Conservation (phyloP, 306 rosid species). For the Vigna hirtella region DNA sequence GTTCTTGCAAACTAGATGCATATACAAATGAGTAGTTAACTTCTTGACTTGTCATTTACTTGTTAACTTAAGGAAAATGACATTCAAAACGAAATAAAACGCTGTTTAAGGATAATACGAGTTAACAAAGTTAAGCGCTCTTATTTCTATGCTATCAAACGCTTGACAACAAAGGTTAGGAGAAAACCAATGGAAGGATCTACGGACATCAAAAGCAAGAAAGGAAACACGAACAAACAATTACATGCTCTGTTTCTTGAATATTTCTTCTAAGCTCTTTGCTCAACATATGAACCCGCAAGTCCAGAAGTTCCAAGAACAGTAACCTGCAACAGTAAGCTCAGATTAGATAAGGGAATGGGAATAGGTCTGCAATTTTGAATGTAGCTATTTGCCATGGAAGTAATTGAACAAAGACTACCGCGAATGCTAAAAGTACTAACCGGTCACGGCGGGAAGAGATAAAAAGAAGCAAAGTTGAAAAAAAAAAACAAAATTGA, state of each 20-base stretch:
- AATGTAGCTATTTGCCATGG: background rate
- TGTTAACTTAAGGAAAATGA: conserved; percentile 33
- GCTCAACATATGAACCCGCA: conserved; percentile 92
- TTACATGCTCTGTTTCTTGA: conserved; percentile 44
- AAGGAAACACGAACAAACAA: conserved; percentile 42
- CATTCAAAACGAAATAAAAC: conserved; percentile 30
- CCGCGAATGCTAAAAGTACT: background rate
- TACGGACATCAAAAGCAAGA: conserved; percentile 49
- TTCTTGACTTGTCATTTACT: conserved; percentile 24
- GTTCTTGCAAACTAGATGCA: conserved; percentile 9
- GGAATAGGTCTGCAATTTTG: conserved; percentile 10
- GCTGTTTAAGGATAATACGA: conserved; percentile 7
- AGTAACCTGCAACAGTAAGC: conserved; percentile 64
- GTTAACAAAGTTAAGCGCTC: conserved; percentile 51
- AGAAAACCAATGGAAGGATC: conserved; percentile 45
- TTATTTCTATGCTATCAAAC: conserved; percentile 62
- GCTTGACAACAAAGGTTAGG: conserved; percentile 44
- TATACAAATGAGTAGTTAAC: conserved; percentile 24
- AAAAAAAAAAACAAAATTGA: background rate
- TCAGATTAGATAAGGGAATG: conserved; percentile 36
- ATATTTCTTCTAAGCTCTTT: conserved; percentile 68
- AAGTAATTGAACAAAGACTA: background rate
- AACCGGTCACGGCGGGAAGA: background rate
- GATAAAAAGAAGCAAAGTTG: background rate
- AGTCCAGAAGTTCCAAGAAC: conserved; percentile 99